Base-by-base conservation (phyloP, 441 rosid species). In the Populus hybrid region DNA sequence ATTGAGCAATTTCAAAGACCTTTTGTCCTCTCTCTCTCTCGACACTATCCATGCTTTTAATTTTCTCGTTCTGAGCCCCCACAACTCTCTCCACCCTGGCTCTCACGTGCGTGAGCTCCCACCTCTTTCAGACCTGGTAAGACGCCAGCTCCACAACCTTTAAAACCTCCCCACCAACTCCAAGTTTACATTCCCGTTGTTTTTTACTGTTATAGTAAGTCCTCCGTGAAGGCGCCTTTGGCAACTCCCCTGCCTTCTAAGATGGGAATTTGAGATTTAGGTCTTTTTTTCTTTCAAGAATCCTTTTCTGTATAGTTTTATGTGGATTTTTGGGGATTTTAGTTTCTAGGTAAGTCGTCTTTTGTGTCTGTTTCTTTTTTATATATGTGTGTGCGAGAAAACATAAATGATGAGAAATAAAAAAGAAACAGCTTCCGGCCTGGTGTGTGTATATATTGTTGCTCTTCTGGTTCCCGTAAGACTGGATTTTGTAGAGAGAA, bases 401-500 rank as follows among this genome's bases (percentile, higher is more conserved):
- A 38, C 42, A 38, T 38, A 38, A 38, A 38, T 38, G 12, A 38
- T 38, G 3, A 9, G 42, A 38, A 38, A 38, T 38, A 38, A 9
- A 9, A 38, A 38, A 9, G 42, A 38, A 38, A 38, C 42, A 38
- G 1, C 42, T 2, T 1, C 42, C 42, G 42, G 11, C 42, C 42
- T 38, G 42, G 42, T 38, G 42, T 38, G 42, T 38, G 42, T 74
- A 64, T 71, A 42, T 76, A 67, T 68, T 73, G 74, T 56, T 28
- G 70, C 64, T 70, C 75, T 64, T 79, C 38, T 64, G 77, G 77
- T 79, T 71, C 70, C 7, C 9, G 66, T 12, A 28, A 66, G 72
- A 68, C 63, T 80, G 79, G 66, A 63, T 77, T 80, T 77, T 77
- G 71, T 74, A 77, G 77, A 79, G 56, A 73, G 28, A 71, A 70